Percentiles rank a stretch among this genome's conserved stretches.
phyloP scores from a whole-genome alignment of 768 basidiomycete species.

The Auriscalpium microsporum region DNA sequence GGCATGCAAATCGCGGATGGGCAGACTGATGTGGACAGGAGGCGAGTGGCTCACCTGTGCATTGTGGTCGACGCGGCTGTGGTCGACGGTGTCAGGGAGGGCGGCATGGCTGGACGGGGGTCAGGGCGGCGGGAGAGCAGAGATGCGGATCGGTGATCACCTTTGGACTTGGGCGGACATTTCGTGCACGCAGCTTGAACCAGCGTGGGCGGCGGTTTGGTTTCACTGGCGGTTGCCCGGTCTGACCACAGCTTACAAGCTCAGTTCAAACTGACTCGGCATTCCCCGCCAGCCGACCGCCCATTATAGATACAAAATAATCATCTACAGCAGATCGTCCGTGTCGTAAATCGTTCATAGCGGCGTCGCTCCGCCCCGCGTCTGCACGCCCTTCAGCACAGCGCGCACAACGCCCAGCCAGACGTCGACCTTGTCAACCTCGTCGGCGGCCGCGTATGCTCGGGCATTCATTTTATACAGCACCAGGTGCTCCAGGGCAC shows the following conservation, averaged over 20 bases:
- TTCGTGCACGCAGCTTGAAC: not conserved
- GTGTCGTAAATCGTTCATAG: not conserved
- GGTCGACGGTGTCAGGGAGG: constrained; percentile 16
- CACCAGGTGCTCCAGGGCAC: constrained; percentile 52
- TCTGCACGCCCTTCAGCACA: constrained; percentile 37
- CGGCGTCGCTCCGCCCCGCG: constrained; percentile 31
- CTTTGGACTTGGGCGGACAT: constrained; percentile 17
- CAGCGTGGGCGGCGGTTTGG: not conserved
- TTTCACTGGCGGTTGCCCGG: not conserved
- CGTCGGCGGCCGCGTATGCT: constrained; percentile 47
- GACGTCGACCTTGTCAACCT: constrained; percentile 47
- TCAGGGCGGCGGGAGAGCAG: constrained; percentile 6
- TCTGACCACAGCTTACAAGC: not conserved
- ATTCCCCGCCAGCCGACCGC: not conserved
- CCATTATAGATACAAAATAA: constrained; percentile 3
- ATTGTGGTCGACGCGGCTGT: constrained; percentile 15
- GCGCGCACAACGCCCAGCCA: constrained; percentile 64
- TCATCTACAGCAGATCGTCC: not conserved
- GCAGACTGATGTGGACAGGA: constrained; percentile 2
- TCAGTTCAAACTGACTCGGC: not conserved
- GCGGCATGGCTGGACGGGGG: constrained; percentile 11
- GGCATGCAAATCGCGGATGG: constrained; percentile 1
- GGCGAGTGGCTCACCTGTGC: constrained; percentile 12
- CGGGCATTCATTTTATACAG: constrained; percentile 57
- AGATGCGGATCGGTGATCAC: constrained; percentile 6